These are phyloP conservation scores for Salix caprea DNA, from an alignment of 345 rosid genomes.

Conservation along the genomic window DNA sequence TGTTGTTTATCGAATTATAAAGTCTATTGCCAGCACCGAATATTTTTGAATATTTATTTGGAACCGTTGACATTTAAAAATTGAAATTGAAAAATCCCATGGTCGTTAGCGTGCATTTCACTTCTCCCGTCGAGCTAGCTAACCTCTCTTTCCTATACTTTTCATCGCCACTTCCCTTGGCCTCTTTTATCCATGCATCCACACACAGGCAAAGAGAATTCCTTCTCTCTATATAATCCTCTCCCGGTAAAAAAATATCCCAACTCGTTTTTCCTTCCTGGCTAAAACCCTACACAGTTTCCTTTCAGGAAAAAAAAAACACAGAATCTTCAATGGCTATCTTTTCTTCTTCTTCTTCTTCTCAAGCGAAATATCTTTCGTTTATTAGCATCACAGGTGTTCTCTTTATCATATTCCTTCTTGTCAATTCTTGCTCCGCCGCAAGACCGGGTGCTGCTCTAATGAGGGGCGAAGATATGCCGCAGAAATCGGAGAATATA, in stretches of 20 bases:
- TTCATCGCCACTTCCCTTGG: constrained; percentile 13
- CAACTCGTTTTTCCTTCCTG: background rate
- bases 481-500: constrained; percentile 4
- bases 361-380: constrained; percentile 5
- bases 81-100: constrained; percentile 7
- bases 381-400: constrained; percentile 13
- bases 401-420: constrained; percentile 28
- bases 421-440: constrained; percentile 27
- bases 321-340: constrained; percentile 14
- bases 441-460: constrained; percentile 31
- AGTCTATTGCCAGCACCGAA: constrained; percentile 29
- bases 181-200: constrained; percentile 4
- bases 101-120: constrained; percentile 40
- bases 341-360: constrained; percentile 20
- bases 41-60: constrained; percentile 4
- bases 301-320: background rate
- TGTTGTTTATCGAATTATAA: background rate
- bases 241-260: background rate
- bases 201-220: background rate
- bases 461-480: background rate
- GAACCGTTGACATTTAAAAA: constrained; percentile 31
- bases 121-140: constrained; percentile 2
- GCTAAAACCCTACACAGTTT: constrained; percentile 22
- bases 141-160: constrained; percentile 6
- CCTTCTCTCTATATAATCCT: background rate